Evolutionary conservation across 495 filamentous ascomycete species (phyloP), one percentile per base, ranked within the genome.

Genomic region (Hypoxylon subgilvum): DNA sequence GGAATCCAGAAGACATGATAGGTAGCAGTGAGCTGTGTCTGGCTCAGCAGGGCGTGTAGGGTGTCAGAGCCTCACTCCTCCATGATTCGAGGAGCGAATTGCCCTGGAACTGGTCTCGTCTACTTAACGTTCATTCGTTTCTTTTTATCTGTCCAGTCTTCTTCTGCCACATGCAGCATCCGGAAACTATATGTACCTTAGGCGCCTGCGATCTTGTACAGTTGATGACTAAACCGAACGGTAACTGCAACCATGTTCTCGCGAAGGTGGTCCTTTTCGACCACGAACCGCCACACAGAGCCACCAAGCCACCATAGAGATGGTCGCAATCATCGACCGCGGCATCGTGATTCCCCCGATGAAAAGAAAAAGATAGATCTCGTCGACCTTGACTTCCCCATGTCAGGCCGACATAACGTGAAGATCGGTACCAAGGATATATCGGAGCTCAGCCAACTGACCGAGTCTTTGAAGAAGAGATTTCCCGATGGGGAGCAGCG

Each of bases 311-410:
- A 40, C 31, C 54, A 28, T 9, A 54, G 19, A 38, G 61, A 59
- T 19, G 51, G 25, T 18, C 54, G 32, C 23, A 25, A 8, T 23
- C 53, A 54, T 28, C 49, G 30, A 22, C 25, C 38, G 6, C 36
- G 4, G 4, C 48, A 38, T 39, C 49, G 18, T 32, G 54, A 50
- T 18, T n/a, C 47, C n/a, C 10, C 48, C n/a, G 41, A 22, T 13
- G 58, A 52, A 9, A 23, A 28, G 28, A 66, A 36, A 44, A 55
- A 31, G 18, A 57, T 67, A 28, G 42, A 57, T 1, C 61, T 67
- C 10, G 1, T 47, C 25, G 65, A 67, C 23, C 35, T 67, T 19
- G 65, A 67, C 38, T 27, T 12, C 2, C 1, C 6, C 8, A 8
- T 55, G 10, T 48, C 46, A 6, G 17, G 31, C 32, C 46, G 65